These are phyloP conservation scores for Clavaria fumosa DNA, from an alignment of 768 basidiomycete genomes.

Conservation along the genomic window DNA sequence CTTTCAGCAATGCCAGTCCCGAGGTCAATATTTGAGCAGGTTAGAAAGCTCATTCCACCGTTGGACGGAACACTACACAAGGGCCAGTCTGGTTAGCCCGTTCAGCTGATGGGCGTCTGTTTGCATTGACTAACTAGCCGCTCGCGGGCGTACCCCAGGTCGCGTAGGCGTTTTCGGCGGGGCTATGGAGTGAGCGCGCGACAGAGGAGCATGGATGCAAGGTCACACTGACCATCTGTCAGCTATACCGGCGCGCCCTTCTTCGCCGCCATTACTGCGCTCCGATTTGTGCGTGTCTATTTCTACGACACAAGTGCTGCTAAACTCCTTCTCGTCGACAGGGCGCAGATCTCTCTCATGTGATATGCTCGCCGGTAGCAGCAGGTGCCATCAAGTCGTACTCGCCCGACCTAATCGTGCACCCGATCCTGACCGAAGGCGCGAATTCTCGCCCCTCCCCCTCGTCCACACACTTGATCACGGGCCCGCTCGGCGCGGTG, in stretches of 20 bases:
- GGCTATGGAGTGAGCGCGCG: constrained; percentile 61
- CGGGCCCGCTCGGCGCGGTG: constrained; percentile 43
- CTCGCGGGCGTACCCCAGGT: constrained; percentile 26
- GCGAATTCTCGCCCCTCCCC: constrained; percentile 22
- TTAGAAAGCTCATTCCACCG: constrained; percentile 79
- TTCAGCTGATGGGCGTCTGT: not conserved
- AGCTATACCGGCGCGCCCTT: constrained; percentile 97
- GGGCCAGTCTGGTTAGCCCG: constrained; percentile 71
- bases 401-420: constrained; percentile 93
- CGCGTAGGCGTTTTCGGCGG: constrained; percentile 91
- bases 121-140: not conserved
- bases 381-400: constrained; percentile 93
- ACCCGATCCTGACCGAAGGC: constrained; percentile 70
- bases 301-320: not conserved
- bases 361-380: constrained; percentile 90
- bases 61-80: constrained; percentile 83
- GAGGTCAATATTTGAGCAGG: constrained; percentile 46
- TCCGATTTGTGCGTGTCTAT: constrained; percentile 55
- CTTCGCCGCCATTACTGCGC: constrained; percentile 84
- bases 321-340: constrained; percentile 14
- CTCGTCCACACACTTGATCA: constrained; percentile 21
- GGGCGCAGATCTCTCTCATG: constrained; percentile 93
- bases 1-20: constrained; percentile 38
- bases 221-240: not conserved
- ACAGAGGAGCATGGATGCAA: not conserved